Evolutionary conservation across 192 early-diverging fungal genomes (phyloP).

Genomic region (Coemansia sp.): DNA sequence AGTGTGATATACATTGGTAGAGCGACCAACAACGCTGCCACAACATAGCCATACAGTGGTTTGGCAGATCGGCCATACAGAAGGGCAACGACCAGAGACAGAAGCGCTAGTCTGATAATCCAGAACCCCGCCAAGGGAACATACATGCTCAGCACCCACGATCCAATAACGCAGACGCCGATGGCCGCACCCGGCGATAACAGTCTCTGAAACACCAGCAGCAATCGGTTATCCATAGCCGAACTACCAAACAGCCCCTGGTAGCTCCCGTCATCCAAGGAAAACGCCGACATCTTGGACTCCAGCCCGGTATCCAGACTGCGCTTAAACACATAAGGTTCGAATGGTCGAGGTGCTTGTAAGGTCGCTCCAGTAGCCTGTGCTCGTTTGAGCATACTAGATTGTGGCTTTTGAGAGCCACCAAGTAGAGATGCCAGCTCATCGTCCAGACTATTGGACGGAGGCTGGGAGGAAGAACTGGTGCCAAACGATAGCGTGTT

Average conservation of each 20-base stretch:
- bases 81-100: not conserved
- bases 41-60: too few species aligned
- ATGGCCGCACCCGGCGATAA: not conserved
- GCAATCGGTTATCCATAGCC: constrained; percentile 30
- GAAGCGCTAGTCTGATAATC: constrained; percentile 9
- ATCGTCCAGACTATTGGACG: constrained; percentile 12
- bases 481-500: constrained; percentile 20
- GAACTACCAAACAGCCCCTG: constrained; percentile 37
- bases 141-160: constrained; percentile 6
- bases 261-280: constrained; percentile 40
- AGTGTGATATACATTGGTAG: too few species aligned
- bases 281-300: constrained; percentile 38
- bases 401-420: not conserved
- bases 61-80: not conserved
- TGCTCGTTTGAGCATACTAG: not conserved
- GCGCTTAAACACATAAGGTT: constrained; percentile 19
- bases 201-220: constrained; percentile 11
- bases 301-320: constrained; percentile 31
- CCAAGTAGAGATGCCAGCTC: constrained; percentile 18
- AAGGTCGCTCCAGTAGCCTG: not conserved
- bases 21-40: too few species aligned
- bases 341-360: constrained; percentile 26
- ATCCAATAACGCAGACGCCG: not conserved
- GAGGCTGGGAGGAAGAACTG: not conserved
- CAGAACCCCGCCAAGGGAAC: constrained; percentile 6